These are phyloP conservation scores for Simmondsia chinensis DNA, from an alignment of 148 eudicot genomes.

Conservation along the genomic window DNA sequence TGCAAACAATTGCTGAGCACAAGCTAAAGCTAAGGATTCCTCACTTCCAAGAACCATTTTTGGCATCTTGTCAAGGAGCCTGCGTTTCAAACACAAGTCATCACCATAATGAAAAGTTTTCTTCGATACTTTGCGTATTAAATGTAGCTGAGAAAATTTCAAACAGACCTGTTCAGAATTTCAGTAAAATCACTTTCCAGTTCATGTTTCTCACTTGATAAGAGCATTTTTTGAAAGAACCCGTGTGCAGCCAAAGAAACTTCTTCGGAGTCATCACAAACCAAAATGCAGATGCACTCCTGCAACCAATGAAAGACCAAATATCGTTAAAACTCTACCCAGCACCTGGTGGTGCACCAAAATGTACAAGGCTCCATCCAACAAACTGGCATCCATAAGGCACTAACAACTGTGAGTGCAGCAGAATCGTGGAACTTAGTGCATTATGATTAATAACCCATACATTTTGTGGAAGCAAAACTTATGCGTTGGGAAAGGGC, in stretches of 20 bases:
- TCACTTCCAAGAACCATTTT: conserved; percentile 75
- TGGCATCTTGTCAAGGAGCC: conserved; percentile 86
- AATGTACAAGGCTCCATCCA: too few relatives aligned
- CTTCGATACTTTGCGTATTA: too few relatives aligned
- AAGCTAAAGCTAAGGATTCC: conserved; percentile 60
- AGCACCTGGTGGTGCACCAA: too few relatives aligned
- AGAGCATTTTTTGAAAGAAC: conserved; percentile 42
- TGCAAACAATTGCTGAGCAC: conserved; percentile 71
- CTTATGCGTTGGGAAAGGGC: too few relatives aligned
- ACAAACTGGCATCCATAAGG: too few relatives aligned
- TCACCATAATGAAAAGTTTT: background rate
- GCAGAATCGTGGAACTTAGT: too few relatives aligned
- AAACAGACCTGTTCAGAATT: conserved; percentile 63
- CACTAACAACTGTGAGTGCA: too few relatives aligned
- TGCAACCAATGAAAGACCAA: conserved; percentile 18
- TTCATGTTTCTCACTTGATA: conserved; percentile 33
- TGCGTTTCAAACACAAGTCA: conserved; percentile 16
- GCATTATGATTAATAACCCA: too few relatives aligned
- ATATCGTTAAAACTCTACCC: too few relatives aligned
- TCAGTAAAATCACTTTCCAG: conserved; percentile 52
- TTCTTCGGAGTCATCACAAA: conserved; percentile 71
- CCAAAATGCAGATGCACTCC: conserved; percentile 79
- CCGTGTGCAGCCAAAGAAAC: conserved; percentile 64
- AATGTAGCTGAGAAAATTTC: too few relatives aligned
- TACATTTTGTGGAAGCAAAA: too few relatives aligned